Evolutionary conservation across 345 rosid species (phyloP), one percentile per base, ranked within the genome.

Genomic region (Trapa incisa): DNA sequence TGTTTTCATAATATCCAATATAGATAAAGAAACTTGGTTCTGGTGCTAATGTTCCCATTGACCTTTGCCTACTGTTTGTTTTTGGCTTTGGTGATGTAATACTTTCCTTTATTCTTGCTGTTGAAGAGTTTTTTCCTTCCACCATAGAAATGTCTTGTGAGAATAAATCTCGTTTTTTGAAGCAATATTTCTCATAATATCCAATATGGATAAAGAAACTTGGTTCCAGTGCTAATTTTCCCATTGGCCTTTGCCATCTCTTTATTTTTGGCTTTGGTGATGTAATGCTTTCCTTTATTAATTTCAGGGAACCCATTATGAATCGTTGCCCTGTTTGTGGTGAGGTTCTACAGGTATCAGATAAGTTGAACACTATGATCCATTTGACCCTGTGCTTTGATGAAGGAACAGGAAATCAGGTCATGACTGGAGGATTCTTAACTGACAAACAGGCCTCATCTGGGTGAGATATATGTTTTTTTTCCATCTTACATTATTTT

Each of bases 381-480:
- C 98, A 93, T 80, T 76, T 93, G 82, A 87, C 88, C 63, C 87
- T 93, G 13, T 93, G 98, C 78, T 93, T 93, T 61, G 96, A 92
- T 69, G 96, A 89, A 82, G 98, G 98, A 78, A 89, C 96, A 33
- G 98, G 98, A 80, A 87, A 86, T 74, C 91, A 89, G 80, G 71
- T 82, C 61, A 92, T 92, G 98, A 89, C 86, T 0, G 98, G 98
- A 74, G 98, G 98, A 43, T 92, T 92, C 75, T 82, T 92, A 77
- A 92, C 97, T 74, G 98, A 89, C 73, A 93, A 87, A 74, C 86
- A 93, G 71, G 96, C 97, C 57, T 88, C 98, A 48, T 82, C 87
- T 76, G 98, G 96, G 98, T 89, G 78, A 77, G 84, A 67, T 67
- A 37, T 62, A 8, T 71, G 47, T 64, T 61, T 47, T 36, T 37